Percentiles rank a stretch among this genome's conserved stretches.
phyloP scores from a whole-genome alignment of 306 rosid species.

The Corylus americana region DNA sequence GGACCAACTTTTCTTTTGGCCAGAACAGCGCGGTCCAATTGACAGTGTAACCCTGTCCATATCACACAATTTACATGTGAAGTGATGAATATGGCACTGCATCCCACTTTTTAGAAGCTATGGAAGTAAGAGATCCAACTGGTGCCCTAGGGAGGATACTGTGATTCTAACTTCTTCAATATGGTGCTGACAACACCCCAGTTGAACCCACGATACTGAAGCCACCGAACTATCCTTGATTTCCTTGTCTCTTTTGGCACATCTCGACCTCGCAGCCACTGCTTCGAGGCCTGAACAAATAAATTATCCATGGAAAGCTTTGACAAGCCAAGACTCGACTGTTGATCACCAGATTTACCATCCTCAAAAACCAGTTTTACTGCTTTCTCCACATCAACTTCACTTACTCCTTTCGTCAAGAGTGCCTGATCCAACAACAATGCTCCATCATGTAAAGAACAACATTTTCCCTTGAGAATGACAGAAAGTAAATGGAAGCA shows the following conservation, averaged over 20 bases:
- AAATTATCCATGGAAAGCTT: constrained; percentile 61
- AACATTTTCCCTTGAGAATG: constrained; percentile 11
- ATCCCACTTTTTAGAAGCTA: constrained; percentile 35
- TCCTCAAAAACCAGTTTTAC: constrained; percentile 63
- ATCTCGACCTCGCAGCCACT: constrained; percentile 67
- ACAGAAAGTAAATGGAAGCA: constrained; percentile 2
- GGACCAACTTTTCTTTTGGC: constrained; percentile 30
- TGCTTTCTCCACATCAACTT: constrained; percentile 70
- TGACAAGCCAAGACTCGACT: constrained; percentile 41
- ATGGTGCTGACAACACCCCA: constrained; percentile 66
- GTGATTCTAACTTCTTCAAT: constrained; percentile 59
- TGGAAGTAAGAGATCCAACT: constrained; percentile 13
- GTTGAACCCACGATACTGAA: constrained; percentile 74
- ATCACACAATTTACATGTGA: not conserved
- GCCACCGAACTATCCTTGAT: constrained; percentile 73
- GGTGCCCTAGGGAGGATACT: constrained; percentile 46
- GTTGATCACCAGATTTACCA: constrained; percentile 22
- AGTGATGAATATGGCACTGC: constrained; percentile 36
- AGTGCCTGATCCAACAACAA: constrained; percentile 69
- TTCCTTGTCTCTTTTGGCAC: constrained; percentile 70
- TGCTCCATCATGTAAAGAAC: constrained; percentile 16
- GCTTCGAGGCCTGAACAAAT: constrained; percentile 76
- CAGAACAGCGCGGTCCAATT: constrained; percentile 32
- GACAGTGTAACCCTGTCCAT: constrained; percentile 23
- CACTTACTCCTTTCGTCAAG: constrained; percentile 73